Conservation (phyloP, 73 alveolate genomes). For the Paramecium sexaurelia region DNA sequence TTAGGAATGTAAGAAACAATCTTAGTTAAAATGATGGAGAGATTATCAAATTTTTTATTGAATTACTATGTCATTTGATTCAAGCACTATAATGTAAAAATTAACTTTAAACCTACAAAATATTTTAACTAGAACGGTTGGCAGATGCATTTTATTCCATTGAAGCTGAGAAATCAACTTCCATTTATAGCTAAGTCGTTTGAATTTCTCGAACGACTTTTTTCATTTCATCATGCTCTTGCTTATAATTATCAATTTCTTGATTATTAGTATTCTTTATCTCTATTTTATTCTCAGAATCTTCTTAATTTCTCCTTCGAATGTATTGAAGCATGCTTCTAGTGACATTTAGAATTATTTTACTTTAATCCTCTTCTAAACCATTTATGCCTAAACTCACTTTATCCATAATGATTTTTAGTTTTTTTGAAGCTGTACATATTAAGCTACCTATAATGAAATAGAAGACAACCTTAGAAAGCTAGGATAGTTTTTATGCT, state of each 20-base stretch:
- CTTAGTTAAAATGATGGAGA: background rate
- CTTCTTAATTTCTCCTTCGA: constrained; percentile 41
- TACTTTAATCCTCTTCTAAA: constrained; percentile 45
- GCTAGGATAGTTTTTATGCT: constrained; percentile 56
- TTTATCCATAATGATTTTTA: constrained; percentile 46
- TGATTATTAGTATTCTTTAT: background rate
- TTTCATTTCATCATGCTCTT: constrained; percentile 38
- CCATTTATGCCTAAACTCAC: constrained; percentile 53
- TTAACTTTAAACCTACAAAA: background rate
- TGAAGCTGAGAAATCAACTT: constrained; percentile 11
- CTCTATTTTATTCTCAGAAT: constrained; percentile 32
- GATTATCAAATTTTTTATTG: constrained; percentile 16
- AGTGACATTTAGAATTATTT: background rate
- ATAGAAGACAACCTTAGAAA: background rate
- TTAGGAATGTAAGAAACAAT: background rate
- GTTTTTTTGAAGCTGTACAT: constrained; percentile 64
- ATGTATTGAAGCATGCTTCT: constrained; percentile 54
- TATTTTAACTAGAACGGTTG: background rate
- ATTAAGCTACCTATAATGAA: background rate
- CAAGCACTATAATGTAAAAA: background rate
- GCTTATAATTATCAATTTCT: background rate
- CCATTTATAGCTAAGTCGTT: background rate
- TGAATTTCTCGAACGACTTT: background rate
- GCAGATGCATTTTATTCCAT: background rate
- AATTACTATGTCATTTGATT: background rate